Conservation (phyloP, 2,329 filamentous ascomycete genomes). For the Penicillium freii region DNA sequence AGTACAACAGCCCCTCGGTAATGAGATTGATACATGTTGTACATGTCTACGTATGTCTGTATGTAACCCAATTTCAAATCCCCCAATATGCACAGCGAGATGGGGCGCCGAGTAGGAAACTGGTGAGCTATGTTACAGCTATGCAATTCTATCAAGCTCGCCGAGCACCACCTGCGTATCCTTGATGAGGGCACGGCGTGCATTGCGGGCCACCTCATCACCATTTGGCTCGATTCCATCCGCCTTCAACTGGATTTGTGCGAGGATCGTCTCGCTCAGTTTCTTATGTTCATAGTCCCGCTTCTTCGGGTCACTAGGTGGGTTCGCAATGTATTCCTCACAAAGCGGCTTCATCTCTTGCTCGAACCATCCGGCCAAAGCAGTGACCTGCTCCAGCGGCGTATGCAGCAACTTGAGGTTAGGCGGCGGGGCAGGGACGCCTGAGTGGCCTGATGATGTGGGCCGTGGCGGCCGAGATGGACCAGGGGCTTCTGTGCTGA, state of each 20-base stretch:
- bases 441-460: constrained; percentile 13
- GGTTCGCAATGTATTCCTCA: constrained; percentile 38
- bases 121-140: constrained; percentile 9
- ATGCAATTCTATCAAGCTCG: constrained; percentile 36
- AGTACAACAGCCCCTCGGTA: background rate
- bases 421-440: constrained; percentile 32
- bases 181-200: constrained; percentile 46
- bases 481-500: constrained; percentile 7
- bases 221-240: constrained; percentile 74
- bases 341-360: constrained; percentile 40
- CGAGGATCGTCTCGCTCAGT: constrained; percentile 45
- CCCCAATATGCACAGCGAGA: constrained; percentile 5
- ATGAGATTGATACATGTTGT: background rate
- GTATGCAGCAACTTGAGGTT: constrained; percentile 35
- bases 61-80: background rate
- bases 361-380: constrained; percentile 38
- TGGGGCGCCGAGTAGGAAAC: background rate
- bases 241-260: constrained; percentile 52
- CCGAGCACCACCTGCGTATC: constrained; percentile 43
- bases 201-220: constrained; percentile 54
- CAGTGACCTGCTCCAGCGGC: constrained; percentile 40
- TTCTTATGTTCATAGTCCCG: constrained; percentile 46
- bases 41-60: background rate
- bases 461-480: constrained; percentile 21
- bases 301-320: constrained; percentile 41